Percentiles rank a stretch among this genome's conserved stretches.
Evolutionary conservation across 495 filamentous ascomycete species (phyloP).

Genomic region (Podospora tetraspora): DNA sequence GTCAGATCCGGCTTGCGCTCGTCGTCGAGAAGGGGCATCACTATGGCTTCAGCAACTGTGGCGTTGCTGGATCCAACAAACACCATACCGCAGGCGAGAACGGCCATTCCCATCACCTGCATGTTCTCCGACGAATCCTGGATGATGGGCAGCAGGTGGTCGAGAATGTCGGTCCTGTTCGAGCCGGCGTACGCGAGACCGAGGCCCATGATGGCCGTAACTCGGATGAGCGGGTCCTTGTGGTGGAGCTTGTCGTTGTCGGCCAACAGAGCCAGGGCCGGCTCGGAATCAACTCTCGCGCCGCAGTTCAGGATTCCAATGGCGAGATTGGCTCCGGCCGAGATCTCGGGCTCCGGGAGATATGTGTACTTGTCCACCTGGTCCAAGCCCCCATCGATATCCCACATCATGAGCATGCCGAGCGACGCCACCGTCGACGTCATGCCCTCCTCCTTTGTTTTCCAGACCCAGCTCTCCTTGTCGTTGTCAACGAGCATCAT

Average conservation of each 20-base stretch:
- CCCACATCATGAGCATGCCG: constrained; percentile 85
- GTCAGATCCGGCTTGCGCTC: constrained; percentile 81
- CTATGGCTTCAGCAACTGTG: constrained; percentile 80
- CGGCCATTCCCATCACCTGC: constrained; percentile 95
- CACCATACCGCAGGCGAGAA: constrained; percentile 80
- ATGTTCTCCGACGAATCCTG: constrained; percentile 76
- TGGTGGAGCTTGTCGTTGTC: constrained; percentile 69
- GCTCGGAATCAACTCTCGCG: constrained; percentile 78
- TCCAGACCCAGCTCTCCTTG: constrained; percentile 94
- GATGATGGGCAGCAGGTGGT: constrained; percentile 78
- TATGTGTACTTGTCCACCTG: constrained; percentile 93
- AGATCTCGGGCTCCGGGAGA: constrained; percentile 73
- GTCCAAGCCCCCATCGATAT: constrained; percentile 81
- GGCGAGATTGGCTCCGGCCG: constrained; percentile 82
- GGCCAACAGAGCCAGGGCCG: constrained; percentile 76
- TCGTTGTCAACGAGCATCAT: constrained; percentile 84
- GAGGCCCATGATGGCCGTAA: constrained; percentile 89
- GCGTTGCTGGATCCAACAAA: constrained; percentile 90
- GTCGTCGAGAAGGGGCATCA: constrained; percentile 86
- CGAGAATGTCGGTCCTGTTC: constrained; percentile 76
- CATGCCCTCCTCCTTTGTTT: constrained; percentile 98
- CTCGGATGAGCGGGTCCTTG: constrained; percentile 68
- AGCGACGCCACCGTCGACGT: constrained; percentile 90
- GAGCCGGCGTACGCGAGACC: constrained; percentile 91
- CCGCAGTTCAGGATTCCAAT: constrained; percentile 93